Base-by-base conservation (phyloP, 2,329 filamentous ascomycete species). In the Arthrobotrys musiformis region DNA sequence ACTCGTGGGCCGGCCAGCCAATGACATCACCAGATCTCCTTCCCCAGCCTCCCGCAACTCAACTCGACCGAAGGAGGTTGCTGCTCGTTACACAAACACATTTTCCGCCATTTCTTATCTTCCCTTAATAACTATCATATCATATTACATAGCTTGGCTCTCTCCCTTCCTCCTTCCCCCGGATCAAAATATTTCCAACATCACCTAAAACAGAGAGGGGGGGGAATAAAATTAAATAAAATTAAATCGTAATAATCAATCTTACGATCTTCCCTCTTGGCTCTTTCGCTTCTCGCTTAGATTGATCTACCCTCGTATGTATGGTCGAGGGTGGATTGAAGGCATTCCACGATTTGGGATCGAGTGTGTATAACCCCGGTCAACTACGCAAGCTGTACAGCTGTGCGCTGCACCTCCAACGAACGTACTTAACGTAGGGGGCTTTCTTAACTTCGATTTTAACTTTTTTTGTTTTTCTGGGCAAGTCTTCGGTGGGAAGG, bases 21-120 rank as follows among this genome's bases (percentile, higher is more conserved):
- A 69, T 69, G 52, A 40, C 35, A 68, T 68, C 63, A 33, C 46
- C 17, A 22, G 28, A 19, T 56, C 24, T 58, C 48, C 24, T 30
- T 54, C 62, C 46, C 54, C 68, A 69, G 63, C 56, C 56, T 62
- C 62, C 70, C 58, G 30, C 46, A 52, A 33, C n/a, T n/a, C n/a
- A n/a, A n/a, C n/a, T n/a, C 24, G n/a, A 24, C 4, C 48, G 42
- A 48, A 26, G 40, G 60, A 54, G 35, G 40, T 44, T 15, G 37
- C 28, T 35, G n/a, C 19, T 44, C 46, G 72, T 76, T 76, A 76
- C 72, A 70, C 72, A 76, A 70, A 76, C 72, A 64, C 68, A 63
- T 70, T 72, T 37, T 26, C 19, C 2, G 54, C 9, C 26, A 56
- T 35, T 56, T 35, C 24, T 52, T 52, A 30, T 56, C 28, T n/a